A percentile compares a stretch with the other conserved stretches of the same genome.
These are phyloP conservation scores for Globisporangium polare DNA, from an alignment of 352 stramenopile genomes.

Conservation along the genomic window DNA sequence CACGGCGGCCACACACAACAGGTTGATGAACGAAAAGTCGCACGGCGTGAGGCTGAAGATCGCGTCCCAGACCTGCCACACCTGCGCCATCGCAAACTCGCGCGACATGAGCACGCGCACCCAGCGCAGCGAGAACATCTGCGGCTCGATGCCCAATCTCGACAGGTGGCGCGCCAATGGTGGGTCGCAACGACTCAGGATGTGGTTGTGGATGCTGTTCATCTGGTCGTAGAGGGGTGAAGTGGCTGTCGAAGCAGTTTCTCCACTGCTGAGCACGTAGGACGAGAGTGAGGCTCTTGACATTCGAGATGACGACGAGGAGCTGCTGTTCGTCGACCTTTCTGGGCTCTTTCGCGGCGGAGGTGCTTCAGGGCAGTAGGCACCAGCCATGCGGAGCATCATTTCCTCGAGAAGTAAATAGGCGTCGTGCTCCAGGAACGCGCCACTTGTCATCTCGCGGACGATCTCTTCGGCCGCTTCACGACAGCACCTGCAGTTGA, in stretches of 20 bases:
- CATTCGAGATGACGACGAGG: neutral
- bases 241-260: conserved; percentile 20
- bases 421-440: conserved; percentile 64
- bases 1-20: conserved; percentile 71
- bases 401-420: conserved; percentile 63
- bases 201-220: conserved; percentile 67
- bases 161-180: conserved; percentile 50
- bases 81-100: conserved; percentile 68
- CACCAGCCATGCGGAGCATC: conserved; percentile 72
- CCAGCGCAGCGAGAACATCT: conserved; percentile 74
- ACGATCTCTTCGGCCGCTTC: conserved; percentile 54
- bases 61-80: conserved; percentile 77
- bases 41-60: conserved; percentile 68
- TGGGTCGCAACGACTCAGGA: conserved; percentile 59
- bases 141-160: conserved; percentile 47
- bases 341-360: conserved; percentile 9
- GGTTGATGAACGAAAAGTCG: conserved; percentile 76
- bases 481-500: conserved; percentile 37
- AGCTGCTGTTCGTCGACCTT: neutral
- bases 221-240: conserved; percentile 69
- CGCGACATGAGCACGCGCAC: conserved; percentile 74
- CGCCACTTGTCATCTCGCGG: conserved; percentile 32
- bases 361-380: conserved; percentile 46
- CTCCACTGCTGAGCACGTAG: conserved; percentile 6
- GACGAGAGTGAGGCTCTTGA: neutral